A percentile compares a stretch with the other conserved stretches of the same genome.
These are phyloP conservation scores for Lactarius hengduanensis DNA, from an alignment of 768 basidiomycete genomes.

Conservation along the genomic window DNA sequence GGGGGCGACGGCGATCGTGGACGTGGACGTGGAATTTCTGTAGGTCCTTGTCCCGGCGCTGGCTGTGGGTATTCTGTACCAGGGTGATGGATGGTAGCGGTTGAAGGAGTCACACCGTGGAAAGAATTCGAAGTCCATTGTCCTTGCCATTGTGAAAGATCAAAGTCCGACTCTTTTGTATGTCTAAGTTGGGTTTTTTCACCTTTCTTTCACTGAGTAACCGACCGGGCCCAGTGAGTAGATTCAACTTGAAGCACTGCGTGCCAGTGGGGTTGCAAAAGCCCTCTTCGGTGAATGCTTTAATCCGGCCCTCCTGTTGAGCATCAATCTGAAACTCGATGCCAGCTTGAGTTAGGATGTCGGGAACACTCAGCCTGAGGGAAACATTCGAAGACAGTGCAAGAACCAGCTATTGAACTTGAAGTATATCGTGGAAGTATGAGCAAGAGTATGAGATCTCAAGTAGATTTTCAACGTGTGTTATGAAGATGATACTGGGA, in stretches of 20 bases:
- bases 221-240: not conserved
- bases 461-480: not conserved
- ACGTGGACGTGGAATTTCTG: not conserved
- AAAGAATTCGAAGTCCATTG: not conserved
- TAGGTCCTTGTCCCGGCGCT: not conserved
- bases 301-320: not conserved
- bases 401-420: no score
- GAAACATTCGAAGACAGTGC: not conserved
- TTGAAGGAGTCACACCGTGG: not conserved
- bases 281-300: not conserved
- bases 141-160: not conserved
- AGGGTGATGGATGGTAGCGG: not conserved
- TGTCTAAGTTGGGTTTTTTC: not conserved
- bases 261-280: not conserved
- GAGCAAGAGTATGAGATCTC: not conserved
- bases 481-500: not conserved
- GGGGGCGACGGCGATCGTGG: not conserved
- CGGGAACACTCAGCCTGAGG: not conserved
- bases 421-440: no score
- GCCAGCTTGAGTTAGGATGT: not conserved
- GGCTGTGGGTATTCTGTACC: not conserved
- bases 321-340: not conserved
- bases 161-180: not conserved
- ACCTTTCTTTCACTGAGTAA: not conserved
- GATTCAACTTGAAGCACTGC: not conserved